Evolutionary conservation across 768 basidiomycete genomes (phyloP).

Genomic region (Hydnum rufescens): DNA sequence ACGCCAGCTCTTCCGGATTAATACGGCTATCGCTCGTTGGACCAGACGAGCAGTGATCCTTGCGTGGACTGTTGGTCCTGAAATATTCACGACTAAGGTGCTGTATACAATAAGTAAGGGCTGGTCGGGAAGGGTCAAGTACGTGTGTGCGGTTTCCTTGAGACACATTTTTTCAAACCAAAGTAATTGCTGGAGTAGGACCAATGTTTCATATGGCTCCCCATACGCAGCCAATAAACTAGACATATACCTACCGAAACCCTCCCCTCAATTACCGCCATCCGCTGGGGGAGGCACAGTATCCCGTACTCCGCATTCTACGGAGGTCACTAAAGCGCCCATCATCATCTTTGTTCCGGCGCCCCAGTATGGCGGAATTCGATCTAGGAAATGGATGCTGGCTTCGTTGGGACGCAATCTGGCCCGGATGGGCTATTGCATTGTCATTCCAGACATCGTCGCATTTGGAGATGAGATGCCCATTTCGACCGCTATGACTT

Average conservation of each 20-base stretch:
- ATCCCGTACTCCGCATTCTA: not conserved
- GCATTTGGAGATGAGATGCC: not conserved
- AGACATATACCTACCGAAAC: conserved; percentile 7
- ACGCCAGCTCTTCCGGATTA: conserved; percentile 4
- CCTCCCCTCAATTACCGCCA: not conserved
- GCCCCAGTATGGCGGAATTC: conserved; percentile 7
- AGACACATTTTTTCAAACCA: not conserved
- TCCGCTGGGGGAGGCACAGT: too few relatives aligned
- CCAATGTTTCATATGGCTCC: conserved; percentile 3
- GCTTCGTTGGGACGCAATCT: conserved; percentile 9
- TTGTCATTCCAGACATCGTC: conserved; percentile 9
- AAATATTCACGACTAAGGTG: conserved; percentile 1
- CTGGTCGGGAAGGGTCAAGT: not conserved
- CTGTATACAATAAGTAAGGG: not conserved
- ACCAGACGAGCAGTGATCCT: not conserved
- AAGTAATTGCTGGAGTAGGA: not conserved
- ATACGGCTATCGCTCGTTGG: conserved; percentile 4
- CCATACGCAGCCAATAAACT: not conserved
- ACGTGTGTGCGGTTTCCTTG: not conserved
- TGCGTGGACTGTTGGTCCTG: not conserved
- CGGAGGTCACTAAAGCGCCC: not conserved
- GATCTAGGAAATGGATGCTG: conserved; percentile 8
- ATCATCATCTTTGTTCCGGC: conserved; percentile 9
- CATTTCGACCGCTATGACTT: too few relatives aligned
- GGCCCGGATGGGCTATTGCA: conserved; percentile 5